Evolutionary conservation across 208 protist species (phyloP).

Genomic region (Trypanosoma rangeli): DNA sequence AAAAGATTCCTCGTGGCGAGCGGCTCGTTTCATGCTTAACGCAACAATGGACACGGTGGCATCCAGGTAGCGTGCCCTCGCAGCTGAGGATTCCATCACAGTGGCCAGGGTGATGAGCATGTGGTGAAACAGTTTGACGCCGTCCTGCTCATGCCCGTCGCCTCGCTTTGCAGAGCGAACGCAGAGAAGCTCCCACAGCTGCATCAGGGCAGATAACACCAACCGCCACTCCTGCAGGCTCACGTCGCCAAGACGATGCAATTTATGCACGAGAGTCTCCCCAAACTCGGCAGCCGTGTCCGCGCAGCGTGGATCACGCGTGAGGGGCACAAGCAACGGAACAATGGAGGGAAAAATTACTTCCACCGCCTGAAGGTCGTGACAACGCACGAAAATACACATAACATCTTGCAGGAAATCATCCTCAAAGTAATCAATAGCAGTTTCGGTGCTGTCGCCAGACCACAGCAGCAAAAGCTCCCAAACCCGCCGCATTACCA

Average conservation of each 20-base stretch:
- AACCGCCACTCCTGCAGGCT: conserved; percentile 57
- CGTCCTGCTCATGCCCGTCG: conserved; percentile 35
- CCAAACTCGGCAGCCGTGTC: conserved; percentile 78
- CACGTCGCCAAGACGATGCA: conserved; percentile 44
- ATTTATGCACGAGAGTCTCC: conserved; percentile 72
- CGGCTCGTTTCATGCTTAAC: conserved; percentile 51
- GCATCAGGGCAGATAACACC: conserved; percentile 58
- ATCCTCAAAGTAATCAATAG: conserved; percentile 52
- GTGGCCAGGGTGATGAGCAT: conserved; percentile 48
- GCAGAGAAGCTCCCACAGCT: conserved; percentile 86
- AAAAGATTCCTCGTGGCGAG: conserved; percentile 46
- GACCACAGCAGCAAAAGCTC: conserved; percentile 85
- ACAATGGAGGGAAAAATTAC: conserved; percentile 82
- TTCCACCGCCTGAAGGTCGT: conserved; percentile 50
- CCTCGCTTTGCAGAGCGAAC: conserved; percentile 54
- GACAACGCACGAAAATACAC: conserved; percentile 73
- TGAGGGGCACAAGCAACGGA: conserved; percentile 74
- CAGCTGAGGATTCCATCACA: conserved; percentile 34
- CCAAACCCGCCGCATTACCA: conserved; percentile 65
- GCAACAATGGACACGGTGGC: conserved; percentile 28
- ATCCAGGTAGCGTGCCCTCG: conserved; percentile 41
- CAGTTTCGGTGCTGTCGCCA: conserved; percentile 38
- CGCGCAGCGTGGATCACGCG: conserved; percentile 61
- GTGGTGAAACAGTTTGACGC: conserved; percentile 65
- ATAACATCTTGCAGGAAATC: conserved; percentile 76